Base-by-base conservation (phyloP, 2,329 filamentous ascomycete genomes). In the Myriosclerotinia duriaeana region DNA sequence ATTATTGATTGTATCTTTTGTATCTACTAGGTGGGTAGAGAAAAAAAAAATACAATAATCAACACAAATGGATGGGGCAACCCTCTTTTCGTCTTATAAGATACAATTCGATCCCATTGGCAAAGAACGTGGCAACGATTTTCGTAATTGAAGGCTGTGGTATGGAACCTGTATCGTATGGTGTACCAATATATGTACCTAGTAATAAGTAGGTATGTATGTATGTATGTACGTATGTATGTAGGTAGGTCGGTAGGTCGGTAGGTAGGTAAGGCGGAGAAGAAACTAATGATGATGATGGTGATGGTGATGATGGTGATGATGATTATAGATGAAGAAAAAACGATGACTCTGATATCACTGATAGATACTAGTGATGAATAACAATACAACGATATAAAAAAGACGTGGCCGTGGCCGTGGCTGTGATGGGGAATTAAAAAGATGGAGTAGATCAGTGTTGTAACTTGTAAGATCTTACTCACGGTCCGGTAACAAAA, bases 71-170 rank as follows among this genome's bases (percentile, higher is more conserved):
- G 12, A 38, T 60, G 9, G 44, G 30, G 34, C 2, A 26, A 50
- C 9, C 4, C n/a, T 61, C 58, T 61, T 61, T 50, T 50, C 58
- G 58, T 40, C n/a, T 50, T 50, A 40, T 26, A 17, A 26, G 58
- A 40, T 20, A 50, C 0, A 20, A 26, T 6, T 12, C 38, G 44
- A 38, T 50, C 44, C 11, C 44, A 50, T 50, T 50, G 58, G 58
- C 14, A 52, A 38, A 7, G 44, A 61, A 26, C 14, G 44, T 61
- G 58, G 44, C 34, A 38, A 61, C 26, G 26, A 20, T 50, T 38
- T 52, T 61, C 58, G 58, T 40, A 26, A 50, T 26, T 40, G 34
- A 50, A 40, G 58, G 58, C 44, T 61, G 58, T 61, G 58, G 15
- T 8, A 61, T 50, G 58, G 44, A 34, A 61, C 44, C n/a, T 40